phyloP scores from a whole-genome alignment of 176 grass and related monocot species.

The Pharus latifolius region DNA sequence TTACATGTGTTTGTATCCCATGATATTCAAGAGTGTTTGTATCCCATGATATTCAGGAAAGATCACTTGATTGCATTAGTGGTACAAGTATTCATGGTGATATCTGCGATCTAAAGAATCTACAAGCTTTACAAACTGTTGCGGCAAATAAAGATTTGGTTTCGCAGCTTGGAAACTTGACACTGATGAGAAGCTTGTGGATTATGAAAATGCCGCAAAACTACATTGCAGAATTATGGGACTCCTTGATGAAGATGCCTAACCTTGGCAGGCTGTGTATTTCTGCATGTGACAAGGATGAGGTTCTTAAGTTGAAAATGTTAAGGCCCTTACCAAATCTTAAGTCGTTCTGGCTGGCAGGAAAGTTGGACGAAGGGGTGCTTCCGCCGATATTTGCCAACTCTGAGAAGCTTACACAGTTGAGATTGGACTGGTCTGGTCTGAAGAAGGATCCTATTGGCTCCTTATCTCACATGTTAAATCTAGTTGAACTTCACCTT shows the following conservation, averaged over 20 bases:
- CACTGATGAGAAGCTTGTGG: slow-evolving; percentile 17
- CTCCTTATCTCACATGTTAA: slow-evolving; percentile 27
- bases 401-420: slow-evolving; percentile 3
- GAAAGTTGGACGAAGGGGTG: slow-evolving; percentile 15
- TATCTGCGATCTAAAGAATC: slow-evolving; percentile 5
- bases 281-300: not conserved
- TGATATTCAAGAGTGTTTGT: not conserved
- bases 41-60: too few relatives aligned
- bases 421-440: slow-evolving; percentile 26
- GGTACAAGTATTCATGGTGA: slow-evolving; percentile 1
- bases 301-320: slow-evolving; percentile 12
- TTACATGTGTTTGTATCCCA: not conserved
- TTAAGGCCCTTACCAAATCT: slow-evolving; percentile 13
- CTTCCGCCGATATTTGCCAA: slow-evolving; percentile 3
- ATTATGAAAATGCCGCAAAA: slow-evolving; percentile 7
- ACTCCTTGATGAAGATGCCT: slow-evolving; percentile 28
- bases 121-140: slow-evolving; percentile 16
- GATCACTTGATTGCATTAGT: slow-evolving; percentile 1
- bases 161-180: slow-evolving; percentile 19
- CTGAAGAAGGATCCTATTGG: slow-evolving; percentile 40
- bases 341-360: not conserved
- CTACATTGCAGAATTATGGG: slow-evolving; percentile 15
- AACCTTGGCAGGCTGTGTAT: slow-evolving; percentile 11
- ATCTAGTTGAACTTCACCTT: slow-evolving; percentile 19
- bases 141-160: slow-evolving; percentile 20